phyloP scores from a whole-genome alignment of 352 stramenopile genomes.

The Phytophthora ohioensis region DNA sequence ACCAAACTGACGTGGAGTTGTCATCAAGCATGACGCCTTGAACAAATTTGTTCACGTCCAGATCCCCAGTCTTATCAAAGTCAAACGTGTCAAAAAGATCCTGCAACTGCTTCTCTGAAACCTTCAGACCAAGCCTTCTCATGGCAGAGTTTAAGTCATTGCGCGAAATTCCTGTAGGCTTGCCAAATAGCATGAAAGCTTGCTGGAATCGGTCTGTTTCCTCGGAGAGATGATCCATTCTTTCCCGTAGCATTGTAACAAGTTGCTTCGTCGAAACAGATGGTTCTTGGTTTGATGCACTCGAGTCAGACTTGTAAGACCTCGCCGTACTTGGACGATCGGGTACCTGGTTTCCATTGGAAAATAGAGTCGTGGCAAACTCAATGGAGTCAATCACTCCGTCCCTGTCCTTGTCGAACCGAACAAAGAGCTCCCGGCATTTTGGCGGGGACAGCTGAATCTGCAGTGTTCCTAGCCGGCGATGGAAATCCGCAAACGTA shows the following conservation, averaged over 20 bases:
- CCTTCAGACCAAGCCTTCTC: conserved; percentile 60
- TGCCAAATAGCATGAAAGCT: conserved; percentile 77
- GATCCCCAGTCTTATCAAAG: conserved; percentile 78
- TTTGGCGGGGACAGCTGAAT: conserved; percentile 68
- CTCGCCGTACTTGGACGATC: conserved; percentile 23
- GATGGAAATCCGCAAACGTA: conserved; percentile 67
- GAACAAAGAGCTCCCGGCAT: conserved; percentile 68
- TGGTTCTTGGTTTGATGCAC: conserved; percentile 42
- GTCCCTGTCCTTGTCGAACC: conserved; percentile 66
- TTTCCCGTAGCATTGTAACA: conserved; percentile 61
- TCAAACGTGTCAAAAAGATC: conserved; percentile 80
- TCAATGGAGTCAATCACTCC: conserved; percentile 74
- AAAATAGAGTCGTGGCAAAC: conserved; percentile 68
- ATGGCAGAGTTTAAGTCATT: conserved; percentile 66
- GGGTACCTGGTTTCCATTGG: conserved; percentile 43
- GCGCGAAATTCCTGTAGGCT: conserved; percentile 63
- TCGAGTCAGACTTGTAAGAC: conserved; percentile 27
- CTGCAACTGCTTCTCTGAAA: conserved; percentile 59
- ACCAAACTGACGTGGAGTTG: conserved; percentile 63
- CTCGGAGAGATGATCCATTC: conserved; percentile 73
- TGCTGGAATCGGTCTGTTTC: conserved; percentile 80
- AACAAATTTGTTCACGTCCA: conserved; percentile 86
- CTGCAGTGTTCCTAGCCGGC: conserved; percentile 60
- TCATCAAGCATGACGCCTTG: conserved; percentile 83
- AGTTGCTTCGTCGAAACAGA: conserved; percentile 68